Evolutionary conservation across 495 filamentous ascomycete genomes (phyloP).

Genomic region (Podospora bellae-mahoneyi): DNA sequence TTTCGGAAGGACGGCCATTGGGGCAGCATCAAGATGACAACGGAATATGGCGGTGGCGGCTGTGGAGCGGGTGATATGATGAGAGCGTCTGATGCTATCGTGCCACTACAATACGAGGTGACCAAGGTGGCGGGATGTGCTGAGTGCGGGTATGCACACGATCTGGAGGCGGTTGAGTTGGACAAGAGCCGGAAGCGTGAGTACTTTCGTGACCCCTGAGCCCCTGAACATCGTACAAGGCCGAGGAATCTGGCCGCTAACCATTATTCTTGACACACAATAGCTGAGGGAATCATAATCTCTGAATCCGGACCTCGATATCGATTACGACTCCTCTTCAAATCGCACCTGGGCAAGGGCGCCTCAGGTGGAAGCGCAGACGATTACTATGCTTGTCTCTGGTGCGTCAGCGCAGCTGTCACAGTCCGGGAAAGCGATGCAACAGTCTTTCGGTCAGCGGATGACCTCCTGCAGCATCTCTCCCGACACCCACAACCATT

Average conservation of each 20-base stretch:
- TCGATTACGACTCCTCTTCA: conserved; percentile 39
- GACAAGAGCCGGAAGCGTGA: conserved; percentile 33
- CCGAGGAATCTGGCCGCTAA: neutral
- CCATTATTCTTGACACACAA: neutral
- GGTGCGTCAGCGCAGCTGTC: conserved; percentile 32
- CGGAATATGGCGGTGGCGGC: conserved; percentile 18
- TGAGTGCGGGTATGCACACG: conserved; percentile 36
- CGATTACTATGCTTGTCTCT: conserved; percentile 36
- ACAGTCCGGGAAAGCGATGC: conserved; percentile 36
- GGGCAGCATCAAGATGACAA: conserved; percentile 24
- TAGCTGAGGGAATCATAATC: conserved; percentile 26
- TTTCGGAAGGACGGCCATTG: conserved; percentile 27
- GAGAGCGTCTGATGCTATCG: conserved; percentile 22
- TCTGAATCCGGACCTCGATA: conserved; percentile 30
- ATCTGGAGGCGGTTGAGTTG: conserved; percentile 29
- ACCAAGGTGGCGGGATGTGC: conserved; percentile 29
- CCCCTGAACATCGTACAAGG: neutral
- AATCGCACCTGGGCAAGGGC: conserved; percentile 33
- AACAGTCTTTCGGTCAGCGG: conserved; percentile 37
- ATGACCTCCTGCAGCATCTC: conserved; percentile 36
- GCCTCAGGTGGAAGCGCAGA: conserved; percentile 15
- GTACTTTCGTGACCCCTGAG: neutral
- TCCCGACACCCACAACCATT: conserved; percentile 40
- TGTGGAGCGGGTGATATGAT: conserved; percentile 21
- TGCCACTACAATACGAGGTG: conserved; percentile 23